Evolutionary conservation across 495 filamentous ascomycete species (phyloP), one percentile per base, ranked within the genome.

Genomic region (Cairneyella variabilis): DNA sequence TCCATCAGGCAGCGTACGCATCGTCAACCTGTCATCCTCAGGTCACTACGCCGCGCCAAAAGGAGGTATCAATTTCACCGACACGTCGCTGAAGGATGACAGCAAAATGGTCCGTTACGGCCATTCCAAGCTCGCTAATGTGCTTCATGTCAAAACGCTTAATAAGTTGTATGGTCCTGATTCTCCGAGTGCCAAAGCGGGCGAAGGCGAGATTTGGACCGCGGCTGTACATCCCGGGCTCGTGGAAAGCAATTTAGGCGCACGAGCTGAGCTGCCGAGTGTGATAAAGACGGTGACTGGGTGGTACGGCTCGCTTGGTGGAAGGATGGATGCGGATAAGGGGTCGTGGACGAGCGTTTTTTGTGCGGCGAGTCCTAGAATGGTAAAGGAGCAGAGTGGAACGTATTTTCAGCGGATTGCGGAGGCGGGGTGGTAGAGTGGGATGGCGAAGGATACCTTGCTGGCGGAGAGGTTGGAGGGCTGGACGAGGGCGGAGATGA

Each of bases 121-220:
- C 9, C 75, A 86, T 22, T 75, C 72, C 57, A 90, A 91, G 69
- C 75, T 88, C 2, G 83, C 83, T 6, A 89, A 88, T 61, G 70
- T 88, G 12, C 69, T 89, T 1, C 83, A 79, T 53, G 72, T 79
- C 1, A 61, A 59, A 2, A 76, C 85, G 54, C 71, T 91, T 7
- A 40, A 61, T 57, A 44, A 61, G 36, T 60, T 45, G 26, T 75
- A 71, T 46, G 74, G 71, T 3, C 72, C 72, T 11, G 51, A 53
- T 8, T 69, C 66, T 9, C 36, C 37, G 8, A 62, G 57, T 37
- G 65, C 65, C 22, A 49, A 30, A 23, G 57, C 48, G 3, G 61
- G 60, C 5, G 45, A 64, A 6, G 70, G 68, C 22, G 69, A 71
- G n/a, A 66, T 75, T 9, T 59, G 61, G 57, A 55, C 44, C 5